Conservation (phyloP, 495 filamentous ascomycete species). For the Hyphodiscus hymeniophilus region DNA sequence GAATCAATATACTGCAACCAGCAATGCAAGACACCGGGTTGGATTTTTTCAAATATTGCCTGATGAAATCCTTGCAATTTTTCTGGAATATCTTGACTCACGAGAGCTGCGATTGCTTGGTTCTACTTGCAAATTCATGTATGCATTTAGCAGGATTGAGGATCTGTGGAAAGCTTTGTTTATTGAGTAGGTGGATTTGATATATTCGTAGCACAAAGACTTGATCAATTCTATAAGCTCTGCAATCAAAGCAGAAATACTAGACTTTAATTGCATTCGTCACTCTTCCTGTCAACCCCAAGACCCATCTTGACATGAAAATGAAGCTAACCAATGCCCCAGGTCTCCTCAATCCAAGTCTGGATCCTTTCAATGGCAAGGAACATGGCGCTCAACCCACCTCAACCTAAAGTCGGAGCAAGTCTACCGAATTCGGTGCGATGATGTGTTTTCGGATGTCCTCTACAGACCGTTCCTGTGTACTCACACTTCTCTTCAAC, state of each 20-base stretch:
- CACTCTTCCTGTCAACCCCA: neutral
- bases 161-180: constrained; percentile 89
- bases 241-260: too few species aligned
- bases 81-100: constrained; percentile 70
- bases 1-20: constrained; percentile 64
- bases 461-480: constrained; percentile 90
- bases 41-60: constrained; percentile 61
- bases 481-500: constrained; percentile 59
- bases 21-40: constrained; percentile 55
- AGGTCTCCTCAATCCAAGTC: constrained; percentile 20
- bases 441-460: constrained; percentile 80
- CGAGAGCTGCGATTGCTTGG: constrained; percentile 55
- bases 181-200: constrained; percentile 60
- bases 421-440: constrained; percentile 53
- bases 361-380: constrained; percentile 61
- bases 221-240: too few species aligned
- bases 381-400: constrained; percentile 80
- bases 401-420: constrained; percentile 49
- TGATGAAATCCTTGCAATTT: constrained; percentile 70
- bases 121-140: constrained; percentile 80
- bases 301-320: neutral
- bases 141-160: constrained; percentile 77
- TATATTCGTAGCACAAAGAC: too few species aligned
- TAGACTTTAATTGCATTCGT: too few species aligned
- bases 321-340: neutral